A percentile compares a stretch with the other conserved stretches of the same genome.
These are phyloP conservation scores for Phalaenopsis aphrodite DNA, from an alignment of 106 monocot genomes.

Conservation along the genomic window DNA sequence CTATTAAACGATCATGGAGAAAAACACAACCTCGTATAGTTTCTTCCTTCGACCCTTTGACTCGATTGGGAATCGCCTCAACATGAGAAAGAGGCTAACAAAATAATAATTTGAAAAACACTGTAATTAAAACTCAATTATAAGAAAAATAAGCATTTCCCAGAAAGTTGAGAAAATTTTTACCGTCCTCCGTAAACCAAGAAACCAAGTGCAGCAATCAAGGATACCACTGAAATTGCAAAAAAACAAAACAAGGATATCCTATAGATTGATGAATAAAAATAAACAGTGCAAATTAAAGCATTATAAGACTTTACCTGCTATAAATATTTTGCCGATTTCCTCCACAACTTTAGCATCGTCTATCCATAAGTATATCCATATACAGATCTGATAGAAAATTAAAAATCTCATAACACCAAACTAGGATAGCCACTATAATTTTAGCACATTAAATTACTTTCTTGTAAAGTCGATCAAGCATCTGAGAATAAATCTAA, in stretches of 20 bases:
- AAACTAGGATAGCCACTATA: not conserved
- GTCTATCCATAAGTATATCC: conserved; percentile 61
- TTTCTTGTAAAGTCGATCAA: not conserved
- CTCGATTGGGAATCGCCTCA: conserved; percentile 70
- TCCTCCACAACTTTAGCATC: conserved; percentile 32
- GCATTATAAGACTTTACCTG: conserved; percentile 28
- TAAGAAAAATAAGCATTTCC: not conserved
- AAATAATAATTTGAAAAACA: not conserved
- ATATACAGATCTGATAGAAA: conserved; percentile 43
- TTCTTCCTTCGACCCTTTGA: conserved; percentile 74
- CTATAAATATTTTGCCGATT: conserved; percentile 61
- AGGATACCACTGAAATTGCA: conserved; percentile 42
- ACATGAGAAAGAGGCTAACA: conserved; percentile 56
- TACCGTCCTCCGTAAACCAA: conserved; percentile 75
- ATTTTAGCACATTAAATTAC: not conserved
- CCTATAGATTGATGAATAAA: not conserved
- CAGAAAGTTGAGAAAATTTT: not conserved
- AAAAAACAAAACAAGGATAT: not conserved
- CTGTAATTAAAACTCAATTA: not conserved
- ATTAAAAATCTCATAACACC: not conserved
- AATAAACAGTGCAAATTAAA: not conserved
- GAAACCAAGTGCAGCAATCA: conserved; percentile 59
- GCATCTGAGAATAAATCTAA: not conserved
- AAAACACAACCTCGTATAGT: conserved; percentile 47
- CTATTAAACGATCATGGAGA: not conserved